Conservation (phyloP, 768 basidiomycete species). For the Myochromella boudieri region DNA sequence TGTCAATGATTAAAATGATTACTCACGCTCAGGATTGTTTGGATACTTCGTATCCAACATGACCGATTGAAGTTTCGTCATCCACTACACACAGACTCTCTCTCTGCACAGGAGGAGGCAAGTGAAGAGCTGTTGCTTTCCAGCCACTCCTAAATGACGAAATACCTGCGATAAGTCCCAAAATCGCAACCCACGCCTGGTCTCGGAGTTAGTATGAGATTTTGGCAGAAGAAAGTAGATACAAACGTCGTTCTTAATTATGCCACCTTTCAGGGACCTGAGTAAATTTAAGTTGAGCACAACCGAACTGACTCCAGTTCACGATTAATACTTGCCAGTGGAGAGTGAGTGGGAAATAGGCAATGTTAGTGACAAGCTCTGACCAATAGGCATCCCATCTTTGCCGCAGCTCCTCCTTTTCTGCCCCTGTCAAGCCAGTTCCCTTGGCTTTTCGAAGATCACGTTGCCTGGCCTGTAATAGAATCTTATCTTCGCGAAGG, state of each 20-base stretch:
- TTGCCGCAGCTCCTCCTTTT: conserved; percentile 55
- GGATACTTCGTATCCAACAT: conserved; percentile 27
- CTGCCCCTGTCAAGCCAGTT: conserved; percentile 40
- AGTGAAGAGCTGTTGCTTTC: conserved; percentile 61
- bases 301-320: too few species aligned
- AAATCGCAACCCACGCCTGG: conserved; percentile 42
- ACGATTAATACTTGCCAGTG: conserved; percentile 64
- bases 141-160: conserved; percentile 69
- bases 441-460: conserved; percentile 60
- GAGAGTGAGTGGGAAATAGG: conserved; percentile 78
- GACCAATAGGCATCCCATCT: conserved; percentile 71
- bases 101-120: conserved; percentile 18
- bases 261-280: conserved; percentile 70
- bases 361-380: conserved; percentile 69
- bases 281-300: too few species aligned
- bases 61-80: conserved; percentile 3
- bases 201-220: not conserved
- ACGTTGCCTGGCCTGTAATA: conserved; percentile 55
- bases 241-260: conserved; percentile 65
- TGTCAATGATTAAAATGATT: too few species aligned
- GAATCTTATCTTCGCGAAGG: conserved; percentile 62
- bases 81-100: conserved; percentile 17
- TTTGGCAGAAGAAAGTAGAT: not conserved
- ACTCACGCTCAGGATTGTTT: too few species aligned
- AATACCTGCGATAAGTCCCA: conserved; percentile 49